Evolutionary conservation across 2,329 filamentous ascomycete species (phyloP).

Genomic region (Aspergillus hortae): DNA sequence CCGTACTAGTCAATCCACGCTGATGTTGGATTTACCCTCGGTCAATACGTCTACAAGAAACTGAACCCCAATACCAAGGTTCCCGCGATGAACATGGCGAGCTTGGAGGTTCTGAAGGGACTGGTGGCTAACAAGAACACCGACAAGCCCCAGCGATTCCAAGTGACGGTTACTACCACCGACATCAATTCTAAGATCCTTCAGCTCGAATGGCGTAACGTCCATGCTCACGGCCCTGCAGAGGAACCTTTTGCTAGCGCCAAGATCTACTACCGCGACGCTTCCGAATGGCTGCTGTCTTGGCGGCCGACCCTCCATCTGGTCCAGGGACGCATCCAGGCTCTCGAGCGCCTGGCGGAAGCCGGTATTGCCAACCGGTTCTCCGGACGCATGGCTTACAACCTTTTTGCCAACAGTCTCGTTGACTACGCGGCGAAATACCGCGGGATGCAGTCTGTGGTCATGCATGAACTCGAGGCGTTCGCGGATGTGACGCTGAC

Average conservation of each 20-base stretch:
- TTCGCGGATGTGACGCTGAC: constrained; percentile 28
- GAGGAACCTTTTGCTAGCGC: constrained; percentile 4
- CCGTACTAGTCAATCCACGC: constrained; percentile 15
- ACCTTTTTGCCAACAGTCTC: constrained; percentile 30
- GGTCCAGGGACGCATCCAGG: constrained; percentile 17
- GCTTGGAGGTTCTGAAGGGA: constrained; percentile 50
- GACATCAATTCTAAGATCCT: no score
- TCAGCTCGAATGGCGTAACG: no score
- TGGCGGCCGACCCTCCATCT: constrained; percentile 8
- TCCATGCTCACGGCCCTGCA: no score
- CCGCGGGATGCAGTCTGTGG: constrained; percentile 28
- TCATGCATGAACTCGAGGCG: constrained; percentile 28
- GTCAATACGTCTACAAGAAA: constrained; percentile 11
- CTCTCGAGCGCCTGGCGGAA: constrained; percentile 20
- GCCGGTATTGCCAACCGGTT: constrained; percentile 23
- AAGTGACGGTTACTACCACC: no score
- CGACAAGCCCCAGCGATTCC: neutral
- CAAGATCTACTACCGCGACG: constrained; percentile 8
- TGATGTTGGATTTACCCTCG: constrained; percentile 26
- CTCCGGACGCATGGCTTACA: constrained; percentile 32
- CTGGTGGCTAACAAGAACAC: constrained; percentile 45
- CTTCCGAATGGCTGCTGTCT: constrained; percentile 11
- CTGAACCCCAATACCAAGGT: neutral
- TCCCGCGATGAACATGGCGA: constrained; percentile 31
- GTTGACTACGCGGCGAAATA: constrained; percentile 28